These are phyloP conservation scores for Rutstroemia sp. DNA, from an alignment of 2,329 filamentous ascomycete species.

Conservation along the genomic window DNA sequence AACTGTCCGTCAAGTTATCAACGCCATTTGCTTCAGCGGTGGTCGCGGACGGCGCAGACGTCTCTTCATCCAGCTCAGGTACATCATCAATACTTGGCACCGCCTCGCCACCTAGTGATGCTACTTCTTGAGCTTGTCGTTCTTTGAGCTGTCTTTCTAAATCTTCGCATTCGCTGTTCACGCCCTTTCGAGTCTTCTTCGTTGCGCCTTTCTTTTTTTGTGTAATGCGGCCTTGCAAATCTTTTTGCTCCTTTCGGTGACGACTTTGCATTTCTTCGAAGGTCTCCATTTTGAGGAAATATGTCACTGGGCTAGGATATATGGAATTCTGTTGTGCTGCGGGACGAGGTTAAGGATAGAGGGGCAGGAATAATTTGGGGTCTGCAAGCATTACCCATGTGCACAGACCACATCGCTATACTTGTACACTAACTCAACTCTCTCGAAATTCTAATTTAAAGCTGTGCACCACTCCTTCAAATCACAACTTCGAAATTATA, in stretches of 20 bases:
- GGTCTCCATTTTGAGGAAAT: slow-evolving; percentile 34
- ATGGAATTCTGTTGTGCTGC: neutral
- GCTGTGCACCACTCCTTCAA: too few relatives aligned
- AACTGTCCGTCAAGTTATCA: slow-evolving; percentile 14
- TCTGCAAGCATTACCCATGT: too few relatives aligned
- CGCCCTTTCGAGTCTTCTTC: slow-evolving; percentile 72
- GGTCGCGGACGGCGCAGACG: slow-evolving; percentile 5
- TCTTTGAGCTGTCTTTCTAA: slow-evolving; percentile 61
- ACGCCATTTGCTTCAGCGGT: slow-evolving; percentile 10
- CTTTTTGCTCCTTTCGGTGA: slow-evolving; percentile 82
- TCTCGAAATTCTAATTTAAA: too few relatives aligned
- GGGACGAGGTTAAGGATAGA: neutral
- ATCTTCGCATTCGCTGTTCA: slow-evolving; percentile 68
- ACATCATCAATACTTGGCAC: slow-evolving; percentile 13
- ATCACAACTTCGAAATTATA: too few relatives aligned
- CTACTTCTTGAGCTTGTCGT: slow-evolving; percentile 56
- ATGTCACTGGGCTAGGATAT: neutral
- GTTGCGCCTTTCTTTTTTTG: slow-evolving; percentile 96
- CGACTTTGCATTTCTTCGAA: slow-evolving; percentile 72
- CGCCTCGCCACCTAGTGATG: slow-evolving; percentile 31
- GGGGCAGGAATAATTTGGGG: neutral
- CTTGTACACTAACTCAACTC: too few relatives aligned
- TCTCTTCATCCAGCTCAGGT: slow-evolving; percentile 14
- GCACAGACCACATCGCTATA: too few relatives aligned
- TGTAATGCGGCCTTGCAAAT: slow-evolving; percentile 77